These are phyloP conservation scores for Heterobasidion annosum DNA, from an alignment of 1,284 basidiomycete genomes.

Conservation along the genomic window DNA sequence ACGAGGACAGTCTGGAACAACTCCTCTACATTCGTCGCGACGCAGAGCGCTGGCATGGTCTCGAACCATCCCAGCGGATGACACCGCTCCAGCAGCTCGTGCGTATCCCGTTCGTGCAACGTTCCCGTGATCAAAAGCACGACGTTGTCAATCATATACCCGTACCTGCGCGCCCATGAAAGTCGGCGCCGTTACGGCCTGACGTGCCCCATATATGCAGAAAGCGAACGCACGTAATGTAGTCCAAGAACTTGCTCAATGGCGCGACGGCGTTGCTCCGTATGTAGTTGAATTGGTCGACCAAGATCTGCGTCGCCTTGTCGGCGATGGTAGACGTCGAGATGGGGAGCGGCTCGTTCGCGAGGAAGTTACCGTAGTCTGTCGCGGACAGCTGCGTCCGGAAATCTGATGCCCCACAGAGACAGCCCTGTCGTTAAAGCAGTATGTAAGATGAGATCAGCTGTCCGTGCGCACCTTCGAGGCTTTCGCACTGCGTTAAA, in stretches of 20 bases:
- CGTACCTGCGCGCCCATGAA: constrained; percentile 53
- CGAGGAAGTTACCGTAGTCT: constrained; percentile 98
- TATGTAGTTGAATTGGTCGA: constrained; percentile 96
- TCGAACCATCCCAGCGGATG: constrained; percentile 97
- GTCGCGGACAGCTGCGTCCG: constrained; percentile 90
- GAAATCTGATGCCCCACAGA: constrained; percentile 52
- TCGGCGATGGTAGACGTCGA: constrained; percentile 94
- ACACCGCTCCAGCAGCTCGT: constrained; percentile 93
- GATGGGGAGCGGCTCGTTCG: constrained; percentile 93
- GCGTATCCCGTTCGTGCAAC: constrained; percentile 94
- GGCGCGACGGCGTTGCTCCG: constrained; percentile 89
- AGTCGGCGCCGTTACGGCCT: constrained; percentile 3
- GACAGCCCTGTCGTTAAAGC: not conserved
- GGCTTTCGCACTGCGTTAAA: constrained; percentile 93
- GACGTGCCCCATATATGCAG: not conserved
- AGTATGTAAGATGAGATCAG: not conserved
- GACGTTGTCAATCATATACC: constrained; percentile 99
- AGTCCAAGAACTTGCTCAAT: constrained; percentile 91
- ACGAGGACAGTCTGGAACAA: constrained; percentile 95
- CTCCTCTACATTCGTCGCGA: constrained; percentile 99
- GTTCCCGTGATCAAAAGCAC: constrained; percentile 97
- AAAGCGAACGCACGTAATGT: constrained; percentile 79
- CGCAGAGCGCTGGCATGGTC: constrained; percentile 98
- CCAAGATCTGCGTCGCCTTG: constrained; percentile 90
- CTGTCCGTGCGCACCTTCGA: constrained; percentile 66